Conservation (phyloP, 2,329 filamentous ascomycete species). For the Phialophora tarda region DNA sequence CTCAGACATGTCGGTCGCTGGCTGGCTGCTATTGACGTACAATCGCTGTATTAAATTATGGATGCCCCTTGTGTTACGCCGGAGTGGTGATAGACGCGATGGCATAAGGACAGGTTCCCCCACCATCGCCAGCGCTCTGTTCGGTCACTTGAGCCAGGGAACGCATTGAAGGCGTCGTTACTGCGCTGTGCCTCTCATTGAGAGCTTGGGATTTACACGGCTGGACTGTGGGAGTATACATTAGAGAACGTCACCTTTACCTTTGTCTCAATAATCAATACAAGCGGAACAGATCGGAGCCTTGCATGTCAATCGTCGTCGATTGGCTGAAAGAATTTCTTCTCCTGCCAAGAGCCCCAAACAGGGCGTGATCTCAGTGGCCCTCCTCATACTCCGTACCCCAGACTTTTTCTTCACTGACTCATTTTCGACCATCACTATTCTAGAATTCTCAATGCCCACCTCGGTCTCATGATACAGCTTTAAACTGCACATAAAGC, state of each 20-base stretch:
- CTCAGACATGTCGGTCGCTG: neutral
- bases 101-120: neutral
- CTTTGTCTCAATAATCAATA: neutral
- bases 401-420: neutral
- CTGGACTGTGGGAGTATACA: neutral
- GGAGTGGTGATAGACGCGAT: neutral
- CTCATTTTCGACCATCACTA: neutral
- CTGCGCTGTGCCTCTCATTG: neutral
- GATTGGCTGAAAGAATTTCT: slow-evolving; percentile 16
- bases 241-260: neutral
- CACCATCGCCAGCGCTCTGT: neutral
- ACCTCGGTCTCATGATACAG: neutral
- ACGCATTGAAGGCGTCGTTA: neutral
- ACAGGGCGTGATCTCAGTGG: neutral
- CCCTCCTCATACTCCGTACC: neutral
- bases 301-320: slow-evolving; percentile 2
- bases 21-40: neutral
- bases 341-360: slow-evolving; percentile 17
- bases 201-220: neutral
- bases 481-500: neutral
- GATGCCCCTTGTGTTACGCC: neutral
- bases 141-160: neutral
- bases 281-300: neutral
- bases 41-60: neutral
- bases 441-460: neutral